Conservation (phyloP, 345 rosid species). For the Anastatica hierochuntica region DNA sequence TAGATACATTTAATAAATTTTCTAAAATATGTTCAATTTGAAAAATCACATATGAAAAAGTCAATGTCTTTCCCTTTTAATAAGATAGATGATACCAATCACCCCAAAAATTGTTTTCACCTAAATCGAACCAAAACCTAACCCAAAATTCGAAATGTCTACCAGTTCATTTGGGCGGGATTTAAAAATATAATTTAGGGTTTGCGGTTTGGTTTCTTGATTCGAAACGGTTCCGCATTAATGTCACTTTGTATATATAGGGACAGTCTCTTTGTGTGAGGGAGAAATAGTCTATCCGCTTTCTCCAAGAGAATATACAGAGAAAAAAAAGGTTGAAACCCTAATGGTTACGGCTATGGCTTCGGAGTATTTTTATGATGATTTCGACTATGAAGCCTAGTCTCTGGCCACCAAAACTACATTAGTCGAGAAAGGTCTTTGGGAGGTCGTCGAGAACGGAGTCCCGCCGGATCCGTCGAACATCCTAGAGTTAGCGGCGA, state of each 20-base stretch:
- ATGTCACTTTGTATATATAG: not conserved
- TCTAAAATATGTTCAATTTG: too few relatives aligned
- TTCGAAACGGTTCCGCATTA: not conserved
- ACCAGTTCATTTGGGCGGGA: not conserved
- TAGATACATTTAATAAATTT: too few relatives aligned
- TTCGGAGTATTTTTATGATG: not conserved
- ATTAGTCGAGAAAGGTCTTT: not conserved
- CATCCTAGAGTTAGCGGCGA: constrained; percentile 2
- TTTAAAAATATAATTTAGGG: not conserved
- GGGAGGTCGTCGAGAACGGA: constrained; percentile 11
- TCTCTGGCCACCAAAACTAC: not conserved
- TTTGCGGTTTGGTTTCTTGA: too few relatives aligned
- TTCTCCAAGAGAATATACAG: not conserved
- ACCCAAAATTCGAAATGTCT: too few relatives aligned
- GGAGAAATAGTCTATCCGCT: not conserved
- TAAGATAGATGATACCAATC: too few relatives aligned
- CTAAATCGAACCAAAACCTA: too few relatives aligned
- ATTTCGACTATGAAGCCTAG: constrained; percentile 3
- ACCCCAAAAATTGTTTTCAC: too few relatives aligned
- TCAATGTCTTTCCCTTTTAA: too few relatives aligned
- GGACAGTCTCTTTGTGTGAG: not conserved
- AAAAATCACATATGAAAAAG: too few relatives aligned
- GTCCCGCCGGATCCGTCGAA: constrained; percentile 8
- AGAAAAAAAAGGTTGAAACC: not conserved
- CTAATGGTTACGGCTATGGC: constrained; percentile 6